Conservation (phyloP, 345 rosid species). For the Camelina neglecta region DNA sequence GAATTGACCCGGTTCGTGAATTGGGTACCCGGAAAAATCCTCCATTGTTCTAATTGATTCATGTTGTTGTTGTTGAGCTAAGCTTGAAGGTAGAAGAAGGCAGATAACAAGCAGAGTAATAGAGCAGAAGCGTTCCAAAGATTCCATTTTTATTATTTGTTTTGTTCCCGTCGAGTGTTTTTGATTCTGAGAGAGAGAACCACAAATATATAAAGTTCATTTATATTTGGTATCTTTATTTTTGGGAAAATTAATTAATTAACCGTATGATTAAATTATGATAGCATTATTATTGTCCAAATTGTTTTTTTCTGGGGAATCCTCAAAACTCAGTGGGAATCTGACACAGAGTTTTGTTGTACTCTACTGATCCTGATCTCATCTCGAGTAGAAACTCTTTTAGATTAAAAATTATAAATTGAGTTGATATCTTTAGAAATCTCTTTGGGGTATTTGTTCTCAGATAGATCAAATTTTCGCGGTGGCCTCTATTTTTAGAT, state of each 20-base stretch:
- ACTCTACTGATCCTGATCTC: not conserved
- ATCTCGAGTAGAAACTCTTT: not conserved
- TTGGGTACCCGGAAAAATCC: constrained; percentile 85
- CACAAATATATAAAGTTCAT: not conserved
- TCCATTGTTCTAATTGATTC: constrained; percentile 71
- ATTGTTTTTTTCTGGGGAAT: not conserved
- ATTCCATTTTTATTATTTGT: constrained; percentile 25
- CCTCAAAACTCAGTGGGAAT: constrained; percentile 32
- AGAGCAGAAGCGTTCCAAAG: constrained; percentile 30
- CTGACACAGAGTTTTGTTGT: constrained; percentile 33
- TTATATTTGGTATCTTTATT: not conserved
- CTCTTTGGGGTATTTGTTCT: too few species aligned
- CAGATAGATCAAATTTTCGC: too few species aligned
- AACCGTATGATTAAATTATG: not conserved
- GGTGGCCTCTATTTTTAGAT: too few species aligned
- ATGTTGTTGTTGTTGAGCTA: constrained; percentile 44
- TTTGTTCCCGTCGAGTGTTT: not conserved
- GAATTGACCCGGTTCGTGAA: constrained; percentile 58
- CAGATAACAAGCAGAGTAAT: constrained; percentile 33
- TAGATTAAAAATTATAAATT: too few species aligned
- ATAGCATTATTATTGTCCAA: constrained; percentile 6
- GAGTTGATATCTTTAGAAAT: too few species aligned
- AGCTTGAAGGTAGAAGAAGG: constrained; percentile 42
- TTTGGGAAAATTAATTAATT: constrained; percentile 7
- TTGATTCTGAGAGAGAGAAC: constrained; percentile 25